Percentiles rank a stretch among this genome's conserved stretches.
Conservation (phyloP, 495 filamentous ascomycete genomes). For the Geoglossum glabrum region DNA sequence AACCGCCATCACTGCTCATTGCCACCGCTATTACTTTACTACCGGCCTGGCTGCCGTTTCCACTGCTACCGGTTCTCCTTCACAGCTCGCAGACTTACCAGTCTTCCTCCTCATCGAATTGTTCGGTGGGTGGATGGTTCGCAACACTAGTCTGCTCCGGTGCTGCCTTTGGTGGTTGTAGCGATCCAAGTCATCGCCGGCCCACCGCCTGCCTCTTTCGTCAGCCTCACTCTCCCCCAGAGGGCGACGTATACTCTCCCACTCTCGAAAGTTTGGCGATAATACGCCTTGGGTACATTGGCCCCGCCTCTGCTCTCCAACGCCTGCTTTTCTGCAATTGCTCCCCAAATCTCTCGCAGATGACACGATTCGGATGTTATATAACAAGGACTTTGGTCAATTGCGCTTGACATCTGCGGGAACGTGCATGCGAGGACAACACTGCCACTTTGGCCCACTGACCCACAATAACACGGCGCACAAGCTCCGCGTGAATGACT, state of each 20-base stretch:
- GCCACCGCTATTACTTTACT: background rate
- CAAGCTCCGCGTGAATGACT: background rate
- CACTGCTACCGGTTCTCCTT: background rate
- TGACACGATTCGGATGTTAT: background rate
- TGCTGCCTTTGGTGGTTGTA: background rate
- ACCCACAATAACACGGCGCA: background rate
- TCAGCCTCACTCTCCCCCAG: background rate
- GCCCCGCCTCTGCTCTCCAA: background rate
- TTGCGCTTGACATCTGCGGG: constrained; percentile 1
- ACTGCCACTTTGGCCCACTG: background rate
- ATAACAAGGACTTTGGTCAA: background rate
- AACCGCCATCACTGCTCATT: background rate
- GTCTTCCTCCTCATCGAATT: background rate
- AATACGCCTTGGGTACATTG: background rate
- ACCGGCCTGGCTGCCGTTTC: background rate
- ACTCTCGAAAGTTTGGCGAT: background rate
- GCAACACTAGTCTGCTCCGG: background rate
- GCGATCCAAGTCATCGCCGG: background rate
- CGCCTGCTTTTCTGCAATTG: background rate
- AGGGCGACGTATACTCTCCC: background rate
- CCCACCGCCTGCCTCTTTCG: background rate
- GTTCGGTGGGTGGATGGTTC: background rate
- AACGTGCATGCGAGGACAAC: background rate
- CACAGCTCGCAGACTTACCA: background rate
- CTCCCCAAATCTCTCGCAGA: background rate